A percentile compares a stretch with the other conserved stretches of the same genome.
Evolutionary conservation across 164 flowering plant species (phyloP).

Genomic region (Kalanchoe fedtschenkoi): DNA sequence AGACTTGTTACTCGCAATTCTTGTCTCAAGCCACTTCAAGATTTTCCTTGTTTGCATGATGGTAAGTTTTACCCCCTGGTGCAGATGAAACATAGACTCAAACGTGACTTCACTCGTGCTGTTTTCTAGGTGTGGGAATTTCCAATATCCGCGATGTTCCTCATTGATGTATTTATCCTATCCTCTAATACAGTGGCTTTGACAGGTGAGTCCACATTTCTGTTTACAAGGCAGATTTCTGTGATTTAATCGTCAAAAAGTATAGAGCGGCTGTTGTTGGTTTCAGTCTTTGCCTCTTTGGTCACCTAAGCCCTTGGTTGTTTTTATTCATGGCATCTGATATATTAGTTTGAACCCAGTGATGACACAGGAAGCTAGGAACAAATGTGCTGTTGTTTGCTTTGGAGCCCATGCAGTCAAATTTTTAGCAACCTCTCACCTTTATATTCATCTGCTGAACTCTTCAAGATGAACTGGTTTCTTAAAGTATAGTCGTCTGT

Average conservation of each 20-base stretch:
- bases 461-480: neutral
- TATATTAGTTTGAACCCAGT: conserved; percentile 25
- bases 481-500: neutral
- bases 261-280: no score
- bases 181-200: conserved; percentile 77
- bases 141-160: conserved; percentile 52
- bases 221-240: neutral
- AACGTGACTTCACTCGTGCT: neutral
- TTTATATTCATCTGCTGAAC: conserved; percentile 1
- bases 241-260: no score
- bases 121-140: conserved; percentile 75
- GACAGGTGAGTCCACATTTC: conserved; percentile 31
- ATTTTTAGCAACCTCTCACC: conserved; percentile 19
- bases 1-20: conserved; percentile 41
- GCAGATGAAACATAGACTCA: neutral
- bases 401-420: conserved; percentile 43
- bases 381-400: conserved; percentile 39
- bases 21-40: conserved; percentile 80
- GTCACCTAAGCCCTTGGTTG: neutral
- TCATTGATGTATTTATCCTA: conserved; percentile 56
- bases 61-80: conserved; percentile 26
- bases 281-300: neutral
- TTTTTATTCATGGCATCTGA: neutral
- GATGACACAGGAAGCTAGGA: conserved; percentile 28
- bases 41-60: conserved; percentile 55